phyloP scores from a whole-genome alignment of 176 grass and related monocot genomes.

The Metroxylon sagu region DNA sequence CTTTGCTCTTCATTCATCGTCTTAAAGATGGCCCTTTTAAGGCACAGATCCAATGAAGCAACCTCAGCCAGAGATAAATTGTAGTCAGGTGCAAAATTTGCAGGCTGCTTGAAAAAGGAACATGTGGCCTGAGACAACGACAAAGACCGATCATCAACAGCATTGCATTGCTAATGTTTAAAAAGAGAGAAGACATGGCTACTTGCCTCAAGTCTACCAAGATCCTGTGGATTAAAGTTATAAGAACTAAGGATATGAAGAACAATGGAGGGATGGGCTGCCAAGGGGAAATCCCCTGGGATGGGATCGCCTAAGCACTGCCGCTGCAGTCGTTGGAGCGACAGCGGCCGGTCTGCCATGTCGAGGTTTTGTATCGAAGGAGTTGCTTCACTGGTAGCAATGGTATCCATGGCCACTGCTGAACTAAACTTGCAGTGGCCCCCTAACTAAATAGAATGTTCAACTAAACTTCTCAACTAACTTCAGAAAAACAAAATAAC shows the following conservation, averaged over 20 bases:
- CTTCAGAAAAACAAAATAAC: too few species aligned
- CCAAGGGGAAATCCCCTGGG: conserved; percentile 76
- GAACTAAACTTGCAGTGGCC: not conserved
- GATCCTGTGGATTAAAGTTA: conserved; percentile 61
- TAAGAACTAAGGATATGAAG: conserved; percentile 70
- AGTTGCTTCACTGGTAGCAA: conserved; percentile 34
- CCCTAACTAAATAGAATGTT: too few species aligned
- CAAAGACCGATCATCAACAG: conserved; percentile 47
- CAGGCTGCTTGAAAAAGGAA: conserved; percentile 79
- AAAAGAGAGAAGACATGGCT: conserved; percentile 13
- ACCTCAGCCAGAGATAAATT: conserved; percentile 68
- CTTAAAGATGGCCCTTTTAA: conserved; percentile 81
- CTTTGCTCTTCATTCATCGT: conserved; percentile 34
- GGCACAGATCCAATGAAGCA: conserved; percentile 75
- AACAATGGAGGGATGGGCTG: conserved; percentile 73
- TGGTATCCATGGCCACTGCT: conserved; percentile 55
- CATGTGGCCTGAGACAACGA: conserved; percentile 67
- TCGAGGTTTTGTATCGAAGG: conserved; percentile 43
- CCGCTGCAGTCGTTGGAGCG: conserved; percentile 46
- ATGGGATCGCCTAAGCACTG: conserved; percentile 49
- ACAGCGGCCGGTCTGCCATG: conserved; percentile 59
- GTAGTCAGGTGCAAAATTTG: conserved; percentile 68
- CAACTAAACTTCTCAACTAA: too few species aligned
- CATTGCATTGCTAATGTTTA: conserved; percentile 39
- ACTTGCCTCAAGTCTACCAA: conserved; percentile 89